A percentile compares a stretch with the other conserved stretches of the same genome.
Evolutionary conservation across 257 asterid species (phyloP).

Genomic region (Nicotiana attenuata): DNA sequence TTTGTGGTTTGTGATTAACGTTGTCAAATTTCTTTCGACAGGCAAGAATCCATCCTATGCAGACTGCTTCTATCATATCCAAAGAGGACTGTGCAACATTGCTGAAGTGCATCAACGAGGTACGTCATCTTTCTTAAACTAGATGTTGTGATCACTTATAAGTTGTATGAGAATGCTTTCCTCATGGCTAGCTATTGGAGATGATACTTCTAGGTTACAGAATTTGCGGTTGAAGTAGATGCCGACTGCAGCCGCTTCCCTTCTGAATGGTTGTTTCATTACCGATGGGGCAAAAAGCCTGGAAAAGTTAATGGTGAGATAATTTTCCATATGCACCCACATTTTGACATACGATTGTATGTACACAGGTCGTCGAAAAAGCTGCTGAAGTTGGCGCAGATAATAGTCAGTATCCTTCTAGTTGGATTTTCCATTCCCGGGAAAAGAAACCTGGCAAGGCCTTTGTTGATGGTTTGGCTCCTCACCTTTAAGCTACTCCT

Average conservation of each 20-base stretch:
- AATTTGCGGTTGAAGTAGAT: conserved; percentile 75
- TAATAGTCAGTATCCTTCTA: conserved; percentile 80
- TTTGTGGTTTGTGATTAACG: background rate
- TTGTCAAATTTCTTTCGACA: conserved; percentile 29
- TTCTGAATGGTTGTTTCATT: conserved; percentile 89
- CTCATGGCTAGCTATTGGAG: conserved; percentile 43
- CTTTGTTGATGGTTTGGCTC: conserved; percentile 90
- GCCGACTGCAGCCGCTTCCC: conserved; percentile 88
- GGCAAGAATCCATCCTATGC: conserved; percentile 92
- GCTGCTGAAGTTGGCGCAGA: conserved; percentile 93
- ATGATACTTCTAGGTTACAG: conserved; percentile 62
- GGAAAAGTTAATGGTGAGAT: conserved; percentile 90
- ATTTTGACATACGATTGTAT: conserved; percentile 38
- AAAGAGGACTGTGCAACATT: conserved; percentile 56
- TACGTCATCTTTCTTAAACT: conserved; percentile 16
- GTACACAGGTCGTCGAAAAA: conserved; percentile 75
- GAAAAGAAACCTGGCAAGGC: conserved; percentile 96
- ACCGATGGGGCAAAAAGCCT: conserved; percentile 95
- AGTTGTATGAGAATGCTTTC: conserved; percentile 11
- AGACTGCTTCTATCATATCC: conserved; percentile 72
- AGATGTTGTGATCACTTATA: conserved; percentile 9
- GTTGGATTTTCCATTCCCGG: conserved; percentile 94
- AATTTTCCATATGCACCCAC: conserved; percentile 16
- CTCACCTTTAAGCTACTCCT: conserved; percentile 39
- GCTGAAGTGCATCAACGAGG: conserved; percentile 89